These are phyloP conservation scores for Dipodascus albidus DNA, from an alignment of 805 yeast species.

Conservation along the genomic window DNA sequence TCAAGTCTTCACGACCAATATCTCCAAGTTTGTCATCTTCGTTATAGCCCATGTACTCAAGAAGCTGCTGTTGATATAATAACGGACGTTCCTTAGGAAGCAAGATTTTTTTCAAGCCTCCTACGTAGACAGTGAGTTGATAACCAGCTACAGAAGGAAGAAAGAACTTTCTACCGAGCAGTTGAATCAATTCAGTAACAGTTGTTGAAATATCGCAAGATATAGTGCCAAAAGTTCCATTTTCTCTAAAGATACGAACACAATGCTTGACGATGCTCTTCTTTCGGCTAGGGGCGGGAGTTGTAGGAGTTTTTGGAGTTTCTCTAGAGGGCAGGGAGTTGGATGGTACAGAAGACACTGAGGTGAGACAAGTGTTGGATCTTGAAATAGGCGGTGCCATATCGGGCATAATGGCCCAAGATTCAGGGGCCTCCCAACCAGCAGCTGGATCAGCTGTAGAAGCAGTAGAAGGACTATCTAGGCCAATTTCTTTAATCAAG, in stretches of 20 bases:
- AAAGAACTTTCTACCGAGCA: constrained; percentile 69
- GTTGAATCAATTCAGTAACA: constrained; percentile 58
- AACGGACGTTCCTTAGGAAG: constrained; percentile 67
- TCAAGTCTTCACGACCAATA: constrained; percentile 74
- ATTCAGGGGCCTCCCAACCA: constrained; percentile 19
- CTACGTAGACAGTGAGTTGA: constrained; percentile 64
- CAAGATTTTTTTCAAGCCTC: constrained; percentile 62
- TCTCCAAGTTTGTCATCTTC: constrained; percentile 60
- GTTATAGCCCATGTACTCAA: constrained; percentile 66
- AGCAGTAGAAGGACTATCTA: not conserved
- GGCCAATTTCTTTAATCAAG: not conserved
- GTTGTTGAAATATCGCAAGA: constrained; percentile 71
- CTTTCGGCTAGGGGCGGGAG: not conserved
- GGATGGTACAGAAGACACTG: not conserved
- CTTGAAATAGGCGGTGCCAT: not conserved
- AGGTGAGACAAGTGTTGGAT: constrained; percentile 4
- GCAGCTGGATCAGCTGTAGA: not conserved
- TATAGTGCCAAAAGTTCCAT: constrained; percentile 75
- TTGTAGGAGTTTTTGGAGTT: not conserved
- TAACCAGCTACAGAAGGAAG: constrained; percentile 59
- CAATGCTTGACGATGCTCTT: constrained; percentile 10
- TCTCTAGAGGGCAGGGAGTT: not conserved
- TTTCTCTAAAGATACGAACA: constrained; percentile 70
- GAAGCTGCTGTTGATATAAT: constrained; percentile 59
- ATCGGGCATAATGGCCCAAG: constrained; percentile 17